Evolutionary conservation across 2,329 filamentous ascomycete species (phyloP).

Genomic region (Xylaria sp.): DNA sequence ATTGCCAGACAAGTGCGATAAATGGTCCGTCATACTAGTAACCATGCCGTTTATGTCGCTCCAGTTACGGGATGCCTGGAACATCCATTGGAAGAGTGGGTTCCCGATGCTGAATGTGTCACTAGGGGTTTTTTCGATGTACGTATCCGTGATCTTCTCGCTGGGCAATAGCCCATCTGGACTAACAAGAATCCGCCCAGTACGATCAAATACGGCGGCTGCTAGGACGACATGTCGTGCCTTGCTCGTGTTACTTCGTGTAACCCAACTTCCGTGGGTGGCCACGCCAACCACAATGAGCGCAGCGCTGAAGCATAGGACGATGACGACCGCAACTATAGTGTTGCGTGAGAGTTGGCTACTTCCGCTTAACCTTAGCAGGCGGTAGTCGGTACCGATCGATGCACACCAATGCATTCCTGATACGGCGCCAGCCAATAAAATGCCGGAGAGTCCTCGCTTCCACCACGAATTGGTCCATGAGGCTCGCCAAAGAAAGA

Average conservation of each 20-base stretch:
- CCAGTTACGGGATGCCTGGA: constrained; percentile 84
- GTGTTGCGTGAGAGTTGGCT: constrained; percentile 66
- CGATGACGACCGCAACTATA: constrained; percentile 78
- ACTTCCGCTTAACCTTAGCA: constrained; percentile 58
- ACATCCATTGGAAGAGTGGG: constrained; percentile 88
- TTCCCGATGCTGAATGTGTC: constrained; percentile 82
- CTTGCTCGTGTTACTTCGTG: constrained; percentile 64
- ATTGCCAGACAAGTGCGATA: constrained; percentile 61
- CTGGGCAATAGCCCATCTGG: constrained; percentile 75
- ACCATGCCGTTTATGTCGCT: constrained; percentile 72
- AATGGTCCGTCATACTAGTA: constrained; percentile 75
- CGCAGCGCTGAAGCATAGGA: constrained; percentile 71
- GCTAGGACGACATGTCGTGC: constrained; percentile 69
- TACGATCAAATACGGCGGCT: constrained; percentile 73
- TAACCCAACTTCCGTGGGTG: constrained; percentile 63
- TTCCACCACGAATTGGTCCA: constrained; percentile 87
- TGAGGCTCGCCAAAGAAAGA: constrained; percentile 78
- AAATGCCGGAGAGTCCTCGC: constrained; percentile 69
- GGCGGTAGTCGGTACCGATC: constrained; percentile 73
- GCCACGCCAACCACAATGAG: constrained; percentile 66
- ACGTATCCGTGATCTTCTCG: constrained; percentile 81
- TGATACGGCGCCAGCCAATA: constrained; percentile 79
- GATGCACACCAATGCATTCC: constrained; percentile 90
- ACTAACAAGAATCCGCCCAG: constrained; percentile 74
- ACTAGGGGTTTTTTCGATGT: constrained; percentile 74